These are phyloP conservation scores for Sungouiozyma intestinalis DNA, from an alignment of 805 yeast species.

Conservation along the genomic window DNA sequence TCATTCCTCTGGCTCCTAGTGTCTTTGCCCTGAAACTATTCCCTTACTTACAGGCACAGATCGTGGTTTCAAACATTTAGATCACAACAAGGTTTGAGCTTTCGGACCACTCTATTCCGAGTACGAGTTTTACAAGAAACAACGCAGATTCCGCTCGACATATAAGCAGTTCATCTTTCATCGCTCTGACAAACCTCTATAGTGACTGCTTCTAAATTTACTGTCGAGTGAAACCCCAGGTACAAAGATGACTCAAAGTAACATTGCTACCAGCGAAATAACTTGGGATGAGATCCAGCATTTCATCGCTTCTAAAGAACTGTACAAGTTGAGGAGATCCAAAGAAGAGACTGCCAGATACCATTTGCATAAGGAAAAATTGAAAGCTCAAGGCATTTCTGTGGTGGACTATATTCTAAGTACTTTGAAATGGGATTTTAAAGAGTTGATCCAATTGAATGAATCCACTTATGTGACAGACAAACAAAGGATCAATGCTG, in stretches of 20 bases:
- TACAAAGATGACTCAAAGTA: background rate
- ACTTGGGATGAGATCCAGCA: constrained; percentile 36
- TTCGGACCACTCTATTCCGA: background rate
- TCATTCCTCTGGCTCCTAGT: background rate
- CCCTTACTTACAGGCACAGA: background rate
- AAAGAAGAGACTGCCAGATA: constrained; percentile 35
- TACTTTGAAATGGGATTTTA: constrained; percentile 42
- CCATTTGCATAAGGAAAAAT: constrained; percentile 33
- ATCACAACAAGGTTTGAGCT: background rate
- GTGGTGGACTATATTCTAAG: constrained; percentile 41
- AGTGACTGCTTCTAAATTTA: background rate
- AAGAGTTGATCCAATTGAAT: constrained; percentile 16
- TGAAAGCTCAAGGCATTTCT: constrained; percentile 29
- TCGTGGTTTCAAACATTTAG: background rate
- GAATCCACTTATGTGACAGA: constrained; percentile 11
- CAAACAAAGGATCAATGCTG: constrained; percentile 14
- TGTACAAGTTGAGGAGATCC: constrained; percentile 42
- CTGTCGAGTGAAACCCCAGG: background rate
- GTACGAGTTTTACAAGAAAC: background rate
- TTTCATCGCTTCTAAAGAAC: constrained; percentile 33
- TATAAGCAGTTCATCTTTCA: background rate
- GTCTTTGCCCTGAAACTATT: background rate
- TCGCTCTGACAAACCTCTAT: too few relatives aligned
- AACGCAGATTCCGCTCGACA: background rate
- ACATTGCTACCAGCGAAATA: constrained; percentile 15